Evolutionary conservation across 345 rosid species (phyloP).

Genomic region (Eucalyptus guilfoylei): DNA sequence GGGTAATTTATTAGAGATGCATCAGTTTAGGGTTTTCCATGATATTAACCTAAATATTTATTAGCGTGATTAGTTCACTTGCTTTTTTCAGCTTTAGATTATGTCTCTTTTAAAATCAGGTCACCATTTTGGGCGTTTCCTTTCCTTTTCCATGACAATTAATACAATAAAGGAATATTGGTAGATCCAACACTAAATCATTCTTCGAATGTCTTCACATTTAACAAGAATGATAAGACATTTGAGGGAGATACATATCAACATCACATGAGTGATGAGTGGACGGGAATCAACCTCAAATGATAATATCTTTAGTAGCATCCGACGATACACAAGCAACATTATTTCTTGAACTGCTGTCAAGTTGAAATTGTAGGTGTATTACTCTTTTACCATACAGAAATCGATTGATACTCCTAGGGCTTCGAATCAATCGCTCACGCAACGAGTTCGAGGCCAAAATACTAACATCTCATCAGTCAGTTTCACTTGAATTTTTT

Average conservation of each 20-base stretch:
- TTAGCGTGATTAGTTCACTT: not conserved
- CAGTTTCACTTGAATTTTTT: not conserved
- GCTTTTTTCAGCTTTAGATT: not conserved
- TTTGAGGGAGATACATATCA: not conserved
- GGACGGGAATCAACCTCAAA: not conserved
- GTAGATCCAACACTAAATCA: not conserved
- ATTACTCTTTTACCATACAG: not conserved
- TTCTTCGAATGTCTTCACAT: not conserved
- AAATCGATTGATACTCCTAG: not conserved
- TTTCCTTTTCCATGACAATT: not conserved
- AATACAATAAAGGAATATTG: not conserved
- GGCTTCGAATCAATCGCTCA: not conserved
- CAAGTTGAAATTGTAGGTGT: not conserved
- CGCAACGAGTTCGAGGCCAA: not conserved
- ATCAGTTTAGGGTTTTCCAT: too few species aligned
- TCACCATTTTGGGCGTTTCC: not conserved
- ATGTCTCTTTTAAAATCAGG: not conserved
- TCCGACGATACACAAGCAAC: not conserved
- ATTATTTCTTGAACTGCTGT: not conserved
- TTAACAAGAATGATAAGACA: not conserved
- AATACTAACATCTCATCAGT: not conserved
- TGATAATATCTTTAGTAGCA: not conserved
- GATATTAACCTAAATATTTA: not conserved
- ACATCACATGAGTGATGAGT: not conserved
- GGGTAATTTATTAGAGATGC: too few species aligned